Conservation (phyloP, 2,329 filamentous ascomycete species). For the Chrysosporium keratinophilum region DNA sequence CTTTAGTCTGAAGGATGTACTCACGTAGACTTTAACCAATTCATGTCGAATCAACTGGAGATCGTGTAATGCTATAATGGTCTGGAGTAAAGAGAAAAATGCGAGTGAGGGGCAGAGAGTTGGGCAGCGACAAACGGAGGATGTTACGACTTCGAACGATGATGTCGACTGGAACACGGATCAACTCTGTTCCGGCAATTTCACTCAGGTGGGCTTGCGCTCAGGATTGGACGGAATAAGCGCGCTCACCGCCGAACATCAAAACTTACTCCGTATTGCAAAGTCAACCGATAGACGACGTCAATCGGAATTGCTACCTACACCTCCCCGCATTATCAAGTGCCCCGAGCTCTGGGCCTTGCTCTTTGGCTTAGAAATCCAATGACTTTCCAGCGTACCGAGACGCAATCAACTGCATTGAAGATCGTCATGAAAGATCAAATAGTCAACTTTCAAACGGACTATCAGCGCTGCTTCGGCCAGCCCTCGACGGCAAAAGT, state of each 20-base stretch:
- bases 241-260: not conserved
- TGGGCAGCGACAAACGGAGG: not conserved
- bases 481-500: conserved; percentile 88
- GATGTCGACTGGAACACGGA: conserved; percentile 3
- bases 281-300: too few species aligned
- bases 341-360: too few species aligned
- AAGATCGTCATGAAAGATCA: conserved; percentile 50
- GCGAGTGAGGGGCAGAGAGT: not conserved
- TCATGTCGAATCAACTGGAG: conserved; percentile 56
- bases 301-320: too few species aligned
- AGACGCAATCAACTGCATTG: conserved; percentile 25
- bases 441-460: conserved; percentile 91
- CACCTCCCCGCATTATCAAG: too few species aligned
- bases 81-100: not conserved
- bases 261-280: too few species aligned
- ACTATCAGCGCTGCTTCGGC: conserved; percentile 95
- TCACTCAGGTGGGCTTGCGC: not conserved
- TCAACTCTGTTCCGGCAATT: not conserved
- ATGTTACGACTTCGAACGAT: not conserved
- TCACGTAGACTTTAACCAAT: conserved; percentile 88
- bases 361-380: too few species aligned
- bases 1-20: conserved; percentile 28
- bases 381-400: not conserved
- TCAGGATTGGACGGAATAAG: not conserved
- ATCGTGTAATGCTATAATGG: not conserved